A percentile compares a stretch with the other conserved stretches of the same genome.
phyloP scores from a whole-genome alignment of 2,329 filamentous ascomycete species.

The Massarina eburnea region DNA sequence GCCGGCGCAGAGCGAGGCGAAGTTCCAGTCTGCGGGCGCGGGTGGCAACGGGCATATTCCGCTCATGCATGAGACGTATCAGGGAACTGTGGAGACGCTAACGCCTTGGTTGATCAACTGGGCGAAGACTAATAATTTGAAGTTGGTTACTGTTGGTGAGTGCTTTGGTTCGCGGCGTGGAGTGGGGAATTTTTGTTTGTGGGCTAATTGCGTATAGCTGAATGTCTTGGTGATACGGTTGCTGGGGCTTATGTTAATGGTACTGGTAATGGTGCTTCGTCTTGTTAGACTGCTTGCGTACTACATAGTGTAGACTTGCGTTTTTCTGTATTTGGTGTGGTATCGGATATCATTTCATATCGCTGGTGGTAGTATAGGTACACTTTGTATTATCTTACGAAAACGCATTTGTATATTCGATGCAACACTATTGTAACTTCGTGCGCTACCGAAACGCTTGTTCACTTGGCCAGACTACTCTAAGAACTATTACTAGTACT shows the following conservation, averaged over 20 bases:
- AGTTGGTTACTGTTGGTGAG: conserved; percentile 40
- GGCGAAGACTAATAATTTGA: conserved; percentile 39
- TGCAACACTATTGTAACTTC: no score
- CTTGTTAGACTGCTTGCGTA: no score
- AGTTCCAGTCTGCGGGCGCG: conserved; percentile 34
- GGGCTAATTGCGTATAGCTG: conserved; percentile 22
- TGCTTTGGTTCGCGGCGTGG: conserved; percentile 2
- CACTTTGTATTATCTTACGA: no score
- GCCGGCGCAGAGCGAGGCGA: conserved; percentile 34
- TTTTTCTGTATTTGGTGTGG: background rate
- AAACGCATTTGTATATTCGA: no score
- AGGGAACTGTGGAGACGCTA: conserved; percentile 34
- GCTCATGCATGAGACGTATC: conserved; percentile 40
- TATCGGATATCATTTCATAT: no score
- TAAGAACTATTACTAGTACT: no score
- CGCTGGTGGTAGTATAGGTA: no score
- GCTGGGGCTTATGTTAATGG: conserved; percentile 29
- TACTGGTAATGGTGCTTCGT: conserved; percentile 19
- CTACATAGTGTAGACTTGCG: no score
- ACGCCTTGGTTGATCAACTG: conserved; percentile 42
- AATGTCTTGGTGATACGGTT: conserved; percentile 33
- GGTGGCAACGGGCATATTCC: conserved; percentile 40
- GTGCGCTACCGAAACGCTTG: no score
- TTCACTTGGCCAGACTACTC: no score
- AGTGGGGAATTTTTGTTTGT: background rate